Base-by-base conservation (phyloP, 139 green algal species). In the Marvania coccoides region DNA sequence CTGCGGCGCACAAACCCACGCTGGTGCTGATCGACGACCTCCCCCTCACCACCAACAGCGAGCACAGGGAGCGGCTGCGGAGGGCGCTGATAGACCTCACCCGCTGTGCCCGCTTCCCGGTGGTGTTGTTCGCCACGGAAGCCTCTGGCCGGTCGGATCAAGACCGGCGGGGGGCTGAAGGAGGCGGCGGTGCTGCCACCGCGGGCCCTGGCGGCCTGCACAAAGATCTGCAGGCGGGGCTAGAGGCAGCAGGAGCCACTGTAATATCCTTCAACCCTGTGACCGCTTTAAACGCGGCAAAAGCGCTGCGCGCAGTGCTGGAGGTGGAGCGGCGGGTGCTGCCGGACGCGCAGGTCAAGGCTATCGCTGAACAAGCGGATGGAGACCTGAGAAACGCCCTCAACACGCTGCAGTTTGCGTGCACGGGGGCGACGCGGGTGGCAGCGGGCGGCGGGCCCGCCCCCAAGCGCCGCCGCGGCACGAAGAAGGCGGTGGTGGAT, bases 21-120 rank as follows among this genome's bases (percentile, higher is more conserved):
- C 55, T 93, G 34, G 45, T 90, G 33, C 19, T 93, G 1, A 51
- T 93, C 1, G 87, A 92, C 30, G 87, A 93, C 63, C 47, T 93
- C 60, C 87, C 87, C 0, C 73, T 88, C 47, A 71, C 66, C 2
- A 29, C 61, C 6, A 79, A 82, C 13, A 4, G 61, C 0, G 78
- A 81, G 30, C 60, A 77, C 37, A 70, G 78, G n/a, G 36, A 53
- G 23, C 72, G 80, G 23, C 72, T 93, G 37, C 67, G 65, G 5
- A 62, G 48, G 6, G 56, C 73, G 9, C 63, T 91, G 47, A 37
- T 42, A 1, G 68, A 85, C 31, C 63, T 92, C 58, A 70, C 73
- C 24, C 26, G 33, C 3, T 51, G 38, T 7, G 53, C 68, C 4
- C 71, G 79, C 31, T 81, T 74, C 55, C 84, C 85, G 3, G 70